Evolutionary conservation across 2,329 filamentous ascomycete genomes (phyloP), one percentile per base, ranked within the genome.

Genomic region (Sarocladium strictum): DNA sequence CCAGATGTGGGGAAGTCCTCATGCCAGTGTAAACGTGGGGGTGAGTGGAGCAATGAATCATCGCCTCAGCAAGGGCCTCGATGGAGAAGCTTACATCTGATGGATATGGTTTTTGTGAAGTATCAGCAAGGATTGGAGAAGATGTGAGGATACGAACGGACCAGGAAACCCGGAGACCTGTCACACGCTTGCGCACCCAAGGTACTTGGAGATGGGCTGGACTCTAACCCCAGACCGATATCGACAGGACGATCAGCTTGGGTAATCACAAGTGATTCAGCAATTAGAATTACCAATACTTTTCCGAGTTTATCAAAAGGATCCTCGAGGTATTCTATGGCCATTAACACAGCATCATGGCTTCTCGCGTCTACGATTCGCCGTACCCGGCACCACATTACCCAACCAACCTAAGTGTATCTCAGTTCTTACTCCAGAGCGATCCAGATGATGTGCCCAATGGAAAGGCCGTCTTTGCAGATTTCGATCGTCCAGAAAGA

Each of bases 361-460:
- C 50, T 3, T 7, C 33, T 19, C 47, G 43, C 32, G 49, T 58
- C 51, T 57, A 59, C 55, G 15, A 54, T 17, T 61, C 57, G 3
- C 58, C 59, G 10, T 62, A 62, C 35, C 59, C 58, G 24, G 49
- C 53, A 43, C 53, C 58, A 14, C 2, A 55, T 49, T 57, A 62
- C 32, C 62, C 63, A 4, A 58, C 43, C 9, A 38, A 62, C 19
- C 40, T 58, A 5, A 64, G 63, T 19, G 32, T 64, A 5, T 61
- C 62, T 0, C 60, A 65, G 33, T 64, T 64, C 29, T 53, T 64
- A 12, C 47, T 63, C 3, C 53, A 55, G 3, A 60, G 53, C 4
- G 59, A 65, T 51, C 60, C 63, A 0, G 63, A 65, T 41, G 62
- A 64, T 54, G 57, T 61, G 3, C 54, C 57, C 14, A 40, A 56